Conservation (phyloP, 805 yeast genomes). For the Kuraishia capsulata region DNA sequence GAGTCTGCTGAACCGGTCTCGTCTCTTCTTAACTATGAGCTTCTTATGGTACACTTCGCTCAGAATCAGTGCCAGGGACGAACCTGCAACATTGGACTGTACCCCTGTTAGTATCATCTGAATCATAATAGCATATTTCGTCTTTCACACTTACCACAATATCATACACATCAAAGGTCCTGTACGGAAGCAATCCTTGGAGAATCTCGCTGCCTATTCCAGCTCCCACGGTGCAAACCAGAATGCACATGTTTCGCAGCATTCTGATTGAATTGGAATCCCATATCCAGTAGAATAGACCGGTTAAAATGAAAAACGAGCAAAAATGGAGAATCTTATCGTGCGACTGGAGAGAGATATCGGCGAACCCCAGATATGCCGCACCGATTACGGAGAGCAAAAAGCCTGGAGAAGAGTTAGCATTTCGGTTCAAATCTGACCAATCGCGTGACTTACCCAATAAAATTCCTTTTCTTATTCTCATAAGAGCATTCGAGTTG, state of each 20-base stretch:
- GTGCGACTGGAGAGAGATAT: conserved; percentile 28
- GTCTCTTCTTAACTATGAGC: not conserved
- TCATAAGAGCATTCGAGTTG: conserved; percentile 1
- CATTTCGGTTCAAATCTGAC: not conserved
- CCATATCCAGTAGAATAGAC: conserved; percentile 36
- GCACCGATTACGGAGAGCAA: conserved; percentile 11
- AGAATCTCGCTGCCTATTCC: conserved; percentile 39
- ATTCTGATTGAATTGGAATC: conserved; percentile 25
- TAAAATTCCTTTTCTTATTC: conserved; percentile 2
- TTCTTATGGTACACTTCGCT: conserved; percentile 2
- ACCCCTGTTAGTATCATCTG: conserved; percentile 1
- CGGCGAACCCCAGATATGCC: conserved; percentile 41
- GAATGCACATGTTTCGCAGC: conserved; percentile 23
- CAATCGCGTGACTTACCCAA: conserved; percentile 1
- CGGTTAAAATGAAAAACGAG: conserved; percentile 34
- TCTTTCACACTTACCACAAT: conserved; percentile 13
- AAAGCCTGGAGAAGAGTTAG: conserved; percentile 8
- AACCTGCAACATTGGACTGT: conserved; percentile 3
- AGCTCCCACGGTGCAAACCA: conserved; percentile 32
- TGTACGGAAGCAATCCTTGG: conserved; percentile 30
- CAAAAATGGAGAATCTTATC: conserved; percentile 40
- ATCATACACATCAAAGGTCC: conserved; percentile 35
- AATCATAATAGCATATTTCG: not conserved
- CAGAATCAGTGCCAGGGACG: not conserved
- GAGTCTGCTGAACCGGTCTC: conserved; percentile 1